Evolutionary conservation across 768 basidiomycete genomes (phyloP).

Genomic region (Grammothele lineata): DNA sequence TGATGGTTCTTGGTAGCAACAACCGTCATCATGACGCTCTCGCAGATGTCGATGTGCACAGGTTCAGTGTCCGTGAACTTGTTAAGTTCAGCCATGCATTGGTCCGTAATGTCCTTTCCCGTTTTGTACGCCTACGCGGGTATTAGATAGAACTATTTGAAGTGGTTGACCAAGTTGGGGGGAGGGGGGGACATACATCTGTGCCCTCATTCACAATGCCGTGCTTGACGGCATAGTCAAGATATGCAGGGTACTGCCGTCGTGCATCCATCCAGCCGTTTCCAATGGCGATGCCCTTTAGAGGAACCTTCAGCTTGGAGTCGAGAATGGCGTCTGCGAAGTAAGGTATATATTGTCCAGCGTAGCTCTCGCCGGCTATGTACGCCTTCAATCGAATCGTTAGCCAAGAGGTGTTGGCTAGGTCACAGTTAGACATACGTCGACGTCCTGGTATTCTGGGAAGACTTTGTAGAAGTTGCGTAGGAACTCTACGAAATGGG

Average conservation of each 20-base stretch:
- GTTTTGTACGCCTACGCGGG: conserved; percentile 52
- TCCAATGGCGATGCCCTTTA: conserved; percentile 86
- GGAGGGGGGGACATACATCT: conserved; percentile 41
- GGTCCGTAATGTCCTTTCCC: conserved; percentile 51
- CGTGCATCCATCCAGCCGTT: conserved; percentile 97
- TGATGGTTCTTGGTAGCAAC: conserved; percentile 33
- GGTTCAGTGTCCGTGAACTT: conserved; percentile 45
- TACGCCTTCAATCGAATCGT: conserved; percentile 64
- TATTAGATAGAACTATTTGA: background rate
- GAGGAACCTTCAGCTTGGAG: conserved; percentile 52
- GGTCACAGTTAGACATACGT: conserved; percentile 48
- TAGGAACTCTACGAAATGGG: conserved; percentile 80
- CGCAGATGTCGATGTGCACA: conserved; percentile 54
- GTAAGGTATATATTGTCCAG: conserved; percentile 97
- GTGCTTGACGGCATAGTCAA: conserved; percentile 80
- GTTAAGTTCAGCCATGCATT: conserved; percentile 49
- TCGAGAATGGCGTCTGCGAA: conserved; percentile 80
- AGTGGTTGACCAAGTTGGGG: background rate
- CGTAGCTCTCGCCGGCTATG: conserved; percentile 93
- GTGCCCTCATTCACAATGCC: conserved; percentile 72
- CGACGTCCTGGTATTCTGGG: conserved; percentile 78
- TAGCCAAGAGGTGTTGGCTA: background rate
- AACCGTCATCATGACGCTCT: conserved; percentile 47
- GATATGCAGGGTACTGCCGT: conserved; percentile 84
- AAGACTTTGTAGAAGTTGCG: conserved; percentile 87